Base-by-base conservation (phyloP, 225 moss, liverwort and hornwort species). In the Marchantia polymorpha region DNA sequence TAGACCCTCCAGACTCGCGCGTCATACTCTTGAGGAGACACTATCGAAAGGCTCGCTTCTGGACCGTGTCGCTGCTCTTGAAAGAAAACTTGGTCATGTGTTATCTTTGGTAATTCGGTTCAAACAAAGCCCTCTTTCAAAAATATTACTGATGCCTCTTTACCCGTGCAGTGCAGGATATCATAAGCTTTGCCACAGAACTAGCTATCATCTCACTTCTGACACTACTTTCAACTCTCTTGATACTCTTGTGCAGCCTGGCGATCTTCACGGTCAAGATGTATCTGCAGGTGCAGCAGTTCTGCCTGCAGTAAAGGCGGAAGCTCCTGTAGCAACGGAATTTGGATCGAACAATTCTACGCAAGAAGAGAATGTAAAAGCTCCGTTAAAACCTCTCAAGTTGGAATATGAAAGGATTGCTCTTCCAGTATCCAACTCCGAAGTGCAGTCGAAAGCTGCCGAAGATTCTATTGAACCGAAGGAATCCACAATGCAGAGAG, bases 21-120 rank as follows among this genome's bases (percentile, higher is more conserved):
- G 82, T 69, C 26, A 27, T 55, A 75, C 81, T 25, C 82, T 85
- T 69, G 81, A 75, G 79, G 81, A 79, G 75, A 82, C 82, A 7
- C 79, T 81, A 52, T 78, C 79, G 13, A 85, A 82, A 82, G 85
- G 85, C 78, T 74, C 79, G 23, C 81, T 85, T 30, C 71, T 82
- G 75, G 85, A 82, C 14, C 85, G 85, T 82, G 82, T 85, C 50
- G 75, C 79, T 75, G 64, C 78, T 64, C 82, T 85, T 85, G 85
- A 85, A 78, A 69, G 59, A 61, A 82, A 82, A 79, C 70, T 85
- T 79, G 69, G 51, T 54, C 16, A 71, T 79, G 7, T 79, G 10
- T 56, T 20, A 17, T 31, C 20, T 69, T 75, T 64, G 85, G 85
- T 85, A 84, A 85, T 74, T 75, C 48, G 17, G 63, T 56, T 29